Base-by-base conservation (phyloP, 2,329 filamentous ascomycete species). In the Aspergillus vadensis region DNA sequence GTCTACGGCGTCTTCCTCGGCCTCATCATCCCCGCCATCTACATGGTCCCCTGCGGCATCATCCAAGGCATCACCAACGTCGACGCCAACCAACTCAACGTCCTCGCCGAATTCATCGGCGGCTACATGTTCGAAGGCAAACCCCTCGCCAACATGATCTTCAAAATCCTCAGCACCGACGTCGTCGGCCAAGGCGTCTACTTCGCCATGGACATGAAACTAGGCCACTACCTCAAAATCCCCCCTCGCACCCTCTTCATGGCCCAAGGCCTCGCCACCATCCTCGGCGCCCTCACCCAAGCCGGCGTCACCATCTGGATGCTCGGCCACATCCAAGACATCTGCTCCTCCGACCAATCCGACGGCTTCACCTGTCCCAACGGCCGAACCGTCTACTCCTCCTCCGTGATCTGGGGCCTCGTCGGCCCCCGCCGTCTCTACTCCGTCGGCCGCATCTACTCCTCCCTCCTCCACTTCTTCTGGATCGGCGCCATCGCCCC, bases 351-450 rank as follows among this genome's bases (percentile, higher is more conserved):
- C 1, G 73, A 74, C 54, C 79, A 82, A 55, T 64, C 76, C 0
- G 79, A 81, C 60, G 76, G 79, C 5, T 84, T 83, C 67, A 78
- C 76, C 19, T 85, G 82, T 63, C 81, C 81, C 14, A 75, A 77
- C 60, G 81, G 80, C 7, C 76, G 79, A n/a, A 80, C 79, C n/a
- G 77, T 80, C 4, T 81, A 79, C 64, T 82, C 78, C 2, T 78
- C 79, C 1, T 80, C 78, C 0, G 73, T 83, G 14, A 78, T 83
- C 58, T 84, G 82, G 82, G 83, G 80, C 48, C 76, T 79, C n/a
- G 78, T 85, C 15, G 83, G 83, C 1, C 83, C 83, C 0, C 72
- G 73, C 1, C 75, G 82, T 14, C 73, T 83, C 2, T 83, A 82
- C 70, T 79, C 76, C 5, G 71, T 71, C 14, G 81, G 81, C 5